Evolutionary conservation across 805 yeast genomes (phyloP).

Genomic region (Dipodascus albidus): DNA sequence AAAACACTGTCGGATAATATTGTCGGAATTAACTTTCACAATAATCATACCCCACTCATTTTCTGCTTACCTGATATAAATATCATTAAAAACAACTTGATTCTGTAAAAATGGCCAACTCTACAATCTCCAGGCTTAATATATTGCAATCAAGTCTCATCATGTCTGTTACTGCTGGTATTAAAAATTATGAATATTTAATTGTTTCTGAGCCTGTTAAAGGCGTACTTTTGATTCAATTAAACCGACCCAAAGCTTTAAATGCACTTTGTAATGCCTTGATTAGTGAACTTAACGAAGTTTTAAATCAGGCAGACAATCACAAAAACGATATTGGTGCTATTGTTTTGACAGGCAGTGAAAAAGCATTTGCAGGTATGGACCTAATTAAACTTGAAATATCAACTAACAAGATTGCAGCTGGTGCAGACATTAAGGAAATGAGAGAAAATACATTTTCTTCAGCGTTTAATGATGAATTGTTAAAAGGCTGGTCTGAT

Average conservation of each 20-base stretch:
- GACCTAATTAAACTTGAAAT: background rate
- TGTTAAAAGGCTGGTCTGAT: conserved; percentile 31
- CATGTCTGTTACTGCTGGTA: conserved; percentile 8
- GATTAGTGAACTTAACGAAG: conserved; percentile 29
- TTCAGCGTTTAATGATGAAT: conserved; percentile 26
- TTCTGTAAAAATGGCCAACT: no score
- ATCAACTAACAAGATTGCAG: conserved; percentile 13
- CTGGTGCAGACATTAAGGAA: conserved; percentile 46
- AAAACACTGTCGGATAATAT: no score
- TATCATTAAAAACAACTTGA: no score
- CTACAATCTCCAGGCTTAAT: background rate
- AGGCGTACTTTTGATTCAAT: conserved; percentile 29
- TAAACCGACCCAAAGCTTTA: conserved; percentile 36
- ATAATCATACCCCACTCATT: no score
- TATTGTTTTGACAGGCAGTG: conserved; percentile 36
- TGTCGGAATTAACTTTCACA: no score
- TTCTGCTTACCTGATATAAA: no score
- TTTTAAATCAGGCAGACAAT: conserved; percentile 26
- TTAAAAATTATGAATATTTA: conserved; percentile 26
- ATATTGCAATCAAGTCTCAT: background rate
- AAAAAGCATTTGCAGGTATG: conserved; percentile 33
- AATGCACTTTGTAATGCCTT: conserved; percentile 31
- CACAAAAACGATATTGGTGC: conserved; percentile 31
- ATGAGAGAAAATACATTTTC: conserved; percentile 31
- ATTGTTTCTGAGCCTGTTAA: conserved; percentile 28